Evolutionary conservation across 768 basidiomycete genomes (phyloP).

Genomic region (Panaeolus cyanescens): DNA sequence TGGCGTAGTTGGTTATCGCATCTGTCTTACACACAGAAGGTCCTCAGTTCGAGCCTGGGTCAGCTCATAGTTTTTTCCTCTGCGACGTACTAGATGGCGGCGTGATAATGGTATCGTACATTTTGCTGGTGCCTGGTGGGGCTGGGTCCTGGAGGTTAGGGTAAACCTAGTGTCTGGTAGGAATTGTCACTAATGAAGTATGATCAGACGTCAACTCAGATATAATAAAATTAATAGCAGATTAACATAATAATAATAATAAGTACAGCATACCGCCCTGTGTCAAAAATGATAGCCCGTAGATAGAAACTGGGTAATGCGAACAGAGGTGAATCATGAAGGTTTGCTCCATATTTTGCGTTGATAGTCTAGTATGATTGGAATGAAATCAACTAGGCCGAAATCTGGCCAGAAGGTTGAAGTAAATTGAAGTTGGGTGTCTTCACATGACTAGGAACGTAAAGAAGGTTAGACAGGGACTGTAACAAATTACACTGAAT

Average conservation of each 20-base stretch:
- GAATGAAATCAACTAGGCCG: constrained; percentile 82
- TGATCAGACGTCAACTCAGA: too few species aligned
- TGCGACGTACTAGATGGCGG: too few species aligned
- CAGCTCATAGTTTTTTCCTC: constrained; percentile 8
- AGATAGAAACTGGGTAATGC: not conserved
- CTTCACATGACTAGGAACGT: constrained; percentile 67
- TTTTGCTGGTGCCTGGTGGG: too few species aligned
- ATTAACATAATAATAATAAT: not conserved
- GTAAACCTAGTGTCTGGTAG: too few species aligned
- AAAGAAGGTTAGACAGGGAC: not conserved
- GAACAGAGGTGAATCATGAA: not conserved
- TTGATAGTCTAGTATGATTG: constrained; percentile 88
- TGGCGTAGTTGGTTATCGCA: constrained; percentile 80
- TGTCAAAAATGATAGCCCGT: too few species aligned
- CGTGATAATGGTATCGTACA: too few species aligned
- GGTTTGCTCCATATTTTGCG: constrained; percentile 58
- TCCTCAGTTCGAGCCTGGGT: constrained; percentile 36
- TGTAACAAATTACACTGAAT: not conserved
- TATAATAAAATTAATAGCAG: not conserved
- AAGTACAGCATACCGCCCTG: not conserved
- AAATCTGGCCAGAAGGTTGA: constrained; percentile 93
- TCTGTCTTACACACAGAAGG: constrained; percentile 74
- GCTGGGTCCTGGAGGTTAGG: too few species aligned
- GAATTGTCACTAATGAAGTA: too few species aligned
- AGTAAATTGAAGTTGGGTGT: constrained; percentile 87